phyloP scores from a whole-genome alignment of 2,329 filamentous ascomycete species.

The Sporothrix dimorphospora region DNA sequence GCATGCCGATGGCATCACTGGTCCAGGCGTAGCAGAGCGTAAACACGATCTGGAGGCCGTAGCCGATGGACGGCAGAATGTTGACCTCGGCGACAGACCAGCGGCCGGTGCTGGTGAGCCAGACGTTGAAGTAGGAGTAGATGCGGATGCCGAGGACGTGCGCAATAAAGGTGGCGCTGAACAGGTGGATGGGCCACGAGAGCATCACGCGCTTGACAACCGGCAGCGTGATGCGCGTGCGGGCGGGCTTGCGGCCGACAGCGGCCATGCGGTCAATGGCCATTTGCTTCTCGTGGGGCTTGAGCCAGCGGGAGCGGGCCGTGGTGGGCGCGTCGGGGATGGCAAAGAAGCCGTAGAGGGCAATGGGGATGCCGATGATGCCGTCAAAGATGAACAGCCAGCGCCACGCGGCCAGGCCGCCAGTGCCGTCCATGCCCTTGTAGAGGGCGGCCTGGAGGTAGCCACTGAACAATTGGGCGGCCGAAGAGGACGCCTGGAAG shows the following conservation, averaged over 20 bases:
- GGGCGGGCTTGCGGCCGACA: conserved; percentile 6
- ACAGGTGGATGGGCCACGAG: conserved; percentile 32
- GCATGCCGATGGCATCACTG: conserved; percentile 51
- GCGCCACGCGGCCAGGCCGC: conserved; percentile 43
- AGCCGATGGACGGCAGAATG: conserved; percentile 46
- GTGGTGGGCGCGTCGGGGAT: conserved; percentile 33
- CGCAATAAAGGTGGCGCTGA: conserved; percentile 25
- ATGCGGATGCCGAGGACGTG: conserved; percentile 30
- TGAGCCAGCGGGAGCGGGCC: conserved; percentile 29
- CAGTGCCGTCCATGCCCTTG: conserved; percentile 40
- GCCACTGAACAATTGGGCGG: conserved; percentile 40
- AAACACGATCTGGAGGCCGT: conserved; percentile 42
- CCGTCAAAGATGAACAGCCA: conserved; percentile 50
- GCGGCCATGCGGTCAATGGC: conserved; percentile 28
- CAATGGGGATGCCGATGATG: conserved; percentile 35
- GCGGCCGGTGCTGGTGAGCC: conserved; percentile 39
- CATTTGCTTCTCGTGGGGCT: conserved; percentile 10
- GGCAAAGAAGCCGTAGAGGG: conserved; percentile 36
- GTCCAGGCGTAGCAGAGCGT: conserved; percentile 57
- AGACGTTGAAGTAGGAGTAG: conserved; percentile 33
- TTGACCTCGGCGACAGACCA: conserved; percentile 52
- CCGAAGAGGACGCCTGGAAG: conserved; percentile 44
- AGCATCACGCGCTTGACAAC: conserved; percentile 6
- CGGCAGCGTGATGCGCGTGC: neutral
- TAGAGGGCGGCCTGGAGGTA: conserved; percentile 47